Base-by-base conservation (phyloP, 2,329 filamentous ascomycete species). In the Botrytis tulipae region DNA sequence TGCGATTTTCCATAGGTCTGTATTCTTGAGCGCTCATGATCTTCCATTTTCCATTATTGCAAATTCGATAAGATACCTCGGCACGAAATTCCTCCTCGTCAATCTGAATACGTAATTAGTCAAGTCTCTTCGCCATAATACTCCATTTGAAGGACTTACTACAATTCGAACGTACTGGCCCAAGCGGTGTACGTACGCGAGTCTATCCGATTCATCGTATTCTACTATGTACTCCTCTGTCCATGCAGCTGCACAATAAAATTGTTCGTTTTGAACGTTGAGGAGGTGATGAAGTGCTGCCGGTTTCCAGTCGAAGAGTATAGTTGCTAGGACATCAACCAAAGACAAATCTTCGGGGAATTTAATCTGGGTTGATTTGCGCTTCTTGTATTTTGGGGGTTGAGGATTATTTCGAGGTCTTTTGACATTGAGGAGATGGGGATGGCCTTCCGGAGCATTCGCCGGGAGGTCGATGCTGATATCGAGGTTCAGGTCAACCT, bases 1-100 rank as follows among this genome's bases (percentile, higher is more conserved):
- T 14, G 57, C 22, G 4, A 22, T 14, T n/a, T 1, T 4, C 2
- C 3, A 1, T 7, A 5, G n/a, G 1, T 2, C 4, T 1, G 29
- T 12, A 7, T 2, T n/a, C 1, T 51, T 51, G 42, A 2, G 65
- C 29, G 46, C 42, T 37, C 12, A 32, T 7, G 3, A 67, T 35
- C 46, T 48, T 22, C 65, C 44, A 51, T 37, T 37, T 51, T n/a
- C 14, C 1, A 25, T 37, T 14, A 67, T 67, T 12, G 16, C 32
- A 37, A 35, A 67, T 67, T 7, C 42, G 44, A 51, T 51, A 67
- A 51, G 29, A 67, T 10, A 48, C 14, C 16, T 67, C 22, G 12
- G 14, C 5, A 22, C 48, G 20, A 29, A 12, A 3, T n/a, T 37
- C 5, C 2, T 18, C 14, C 1, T n/a, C 40, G 3, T 12, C 8